Percentiles rank a stretch among this genome's conserved stretches.
Evolutionary conservation across 164 flowering plant genomes (phyloP).

Genomic region (Aristolochia californica): DNA sequence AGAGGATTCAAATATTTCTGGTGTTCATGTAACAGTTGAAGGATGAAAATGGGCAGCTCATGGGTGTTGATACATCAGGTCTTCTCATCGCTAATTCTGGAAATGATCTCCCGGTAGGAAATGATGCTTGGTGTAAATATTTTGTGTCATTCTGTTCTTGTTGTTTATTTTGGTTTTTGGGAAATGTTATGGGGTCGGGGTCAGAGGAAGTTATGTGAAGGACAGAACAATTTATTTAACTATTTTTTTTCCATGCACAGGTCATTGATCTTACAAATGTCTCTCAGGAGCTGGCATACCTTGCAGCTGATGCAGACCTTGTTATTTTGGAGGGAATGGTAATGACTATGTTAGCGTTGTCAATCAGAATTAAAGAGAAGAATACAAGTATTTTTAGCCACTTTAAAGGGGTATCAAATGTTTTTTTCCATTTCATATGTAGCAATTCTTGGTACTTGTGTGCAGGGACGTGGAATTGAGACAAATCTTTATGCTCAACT

Average conservation of each 20-base stretch:
- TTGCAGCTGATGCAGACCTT: conserved; percentile 81
- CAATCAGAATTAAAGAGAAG: too few relatives aligned
- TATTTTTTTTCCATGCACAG: conserved; percentile 18
- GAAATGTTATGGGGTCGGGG: too few relatives aligned
- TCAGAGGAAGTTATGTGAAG: too few relatives aligned
- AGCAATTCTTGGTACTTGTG: too few relatives aligned
- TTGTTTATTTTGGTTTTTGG: too few relatives aligned
- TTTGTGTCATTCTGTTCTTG: background rate
- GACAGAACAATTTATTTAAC: too few relatives aligned
- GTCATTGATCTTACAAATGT: conserved; percentile 81
- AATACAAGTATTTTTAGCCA: too few relatives aligned
- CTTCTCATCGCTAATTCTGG: conserved; percentile 92
- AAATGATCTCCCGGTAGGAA: conserved; percentile 92
- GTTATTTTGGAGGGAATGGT: conserved; percentile 98
- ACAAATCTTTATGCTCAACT: conserved; percentile 95
- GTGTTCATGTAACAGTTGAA: conserved; percentile 50
- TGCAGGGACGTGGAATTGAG: conserved; percentile 97
- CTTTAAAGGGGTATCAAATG: too few relatives aligned
- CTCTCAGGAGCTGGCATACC: conserved; percentile 84
- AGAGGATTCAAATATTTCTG: conserved; percentile 7
- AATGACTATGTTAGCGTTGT: background rate
- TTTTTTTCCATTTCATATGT: background rate
- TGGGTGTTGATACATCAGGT: conserved; percentile 75
- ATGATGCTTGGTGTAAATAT: background rate
- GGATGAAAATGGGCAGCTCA: conserved; percentile 67